Evolutionary conservation across 1,139 yeast species (phyloP), one percentile per base, ranked within the genome.

Genomic region (Debaryomyces udenii): DNA sequence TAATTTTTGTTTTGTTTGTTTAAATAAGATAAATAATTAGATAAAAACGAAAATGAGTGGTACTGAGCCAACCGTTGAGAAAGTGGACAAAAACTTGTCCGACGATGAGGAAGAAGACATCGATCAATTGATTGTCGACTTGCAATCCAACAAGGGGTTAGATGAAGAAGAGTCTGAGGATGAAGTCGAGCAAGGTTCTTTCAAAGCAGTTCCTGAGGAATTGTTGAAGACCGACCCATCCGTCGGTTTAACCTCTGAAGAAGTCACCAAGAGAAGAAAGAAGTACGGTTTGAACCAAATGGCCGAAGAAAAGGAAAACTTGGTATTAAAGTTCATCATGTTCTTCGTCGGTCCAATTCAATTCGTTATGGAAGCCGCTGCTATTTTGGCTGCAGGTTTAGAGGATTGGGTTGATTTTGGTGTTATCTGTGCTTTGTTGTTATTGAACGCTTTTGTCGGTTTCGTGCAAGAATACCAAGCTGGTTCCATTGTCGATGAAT

Each of bases 391-490:
- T 59, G 96, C 96, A 53, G 97, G 97, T 86, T 81, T 91, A 62
- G 94, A 89, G 75, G 97, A 90, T 76, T 91, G 97, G 97, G 96
- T 91, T 64, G 97, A 90, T 81, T 90, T 90, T 78, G 97, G 97
- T 81, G 97, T 91, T 68, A 90, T 91, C 64, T 83, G 89, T 71
- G 97, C 86, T 70, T 76, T 91, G 61, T 78, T 91, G 58, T 62
- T 85, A 68, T 82, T 91, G 68, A 91, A 91, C 74, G 97, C 97
- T 53, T 74, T 76, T 59, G 97, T 91, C 67, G 98, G 98, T 80
- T 91, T 90, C 83, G 78, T 89, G 57, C 97, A 91, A 77, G 98
- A 91, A 75, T 91, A 78, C 85, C 95, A 89, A 78, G 96, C 96
- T 55, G 96, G 96, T 75, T 89, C 95, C 54, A 90, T 88, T 76